Conservation (phyloP, 495 filamentous ascomycete genomes). For the Hypoxylon crocopeplum region DNA sequence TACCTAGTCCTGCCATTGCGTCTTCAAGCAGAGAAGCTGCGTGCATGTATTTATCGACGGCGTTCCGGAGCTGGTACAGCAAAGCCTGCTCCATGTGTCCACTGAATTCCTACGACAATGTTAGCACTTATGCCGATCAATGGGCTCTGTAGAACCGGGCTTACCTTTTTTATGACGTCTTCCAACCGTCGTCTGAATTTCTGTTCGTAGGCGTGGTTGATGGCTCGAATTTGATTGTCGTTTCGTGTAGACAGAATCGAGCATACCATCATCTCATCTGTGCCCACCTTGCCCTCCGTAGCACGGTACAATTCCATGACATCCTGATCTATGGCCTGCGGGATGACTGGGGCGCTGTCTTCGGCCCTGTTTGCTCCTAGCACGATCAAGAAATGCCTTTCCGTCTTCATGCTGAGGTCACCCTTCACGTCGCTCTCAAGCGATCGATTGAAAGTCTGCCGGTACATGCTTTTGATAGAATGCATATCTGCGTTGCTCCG, state of each 20-base stretch:
- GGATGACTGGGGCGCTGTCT: constrained; percentile 73
- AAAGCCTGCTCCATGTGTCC: constrained; percentile 92
- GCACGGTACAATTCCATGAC: constrained; percentile 74
- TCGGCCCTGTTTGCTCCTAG: constrained; percentile 74
- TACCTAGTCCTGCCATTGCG: constrained; percentile 85
- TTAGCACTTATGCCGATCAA: background rate
- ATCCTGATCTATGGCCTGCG: constrained; percentile 73
- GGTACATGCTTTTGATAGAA: constrained; percentile 80
- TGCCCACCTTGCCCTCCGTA: constrained; percentile 71
- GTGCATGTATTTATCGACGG: constrained; percentile 77
- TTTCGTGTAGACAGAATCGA: constrained; percentile 74
- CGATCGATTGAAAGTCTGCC: constrained; percentile 61
- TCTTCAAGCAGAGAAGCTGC: constrained; percentile 83
- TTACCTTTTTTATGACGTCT: constrained; percentile 70
- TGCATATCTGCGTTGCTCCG: constrained; percentile 83
- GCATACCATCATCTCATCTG: constrained; percentile 79
- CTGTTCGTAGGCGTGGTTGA: constrained; percentile 71
- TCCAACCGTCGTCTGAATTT: constrained; percentile 71
- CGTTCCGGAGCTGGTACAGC: constrained; percentile 77
- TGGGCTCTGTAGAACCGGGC: constrained; percentile 6
- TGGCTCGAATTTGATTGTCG: constrained; percentile 81
- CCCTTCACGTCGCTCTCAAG: constrained; percentile 73
- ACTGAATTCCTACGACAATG: constrained; percentile 68
- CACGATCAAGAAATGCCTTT: constrained; percentile 79
- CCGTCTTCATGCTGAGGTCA: constrained; percentile 86